These are phyloP conservation scores for Camelina laxa DNA, from an alignment of 345 rosid species.

Conservation along the genomic window DNA sequence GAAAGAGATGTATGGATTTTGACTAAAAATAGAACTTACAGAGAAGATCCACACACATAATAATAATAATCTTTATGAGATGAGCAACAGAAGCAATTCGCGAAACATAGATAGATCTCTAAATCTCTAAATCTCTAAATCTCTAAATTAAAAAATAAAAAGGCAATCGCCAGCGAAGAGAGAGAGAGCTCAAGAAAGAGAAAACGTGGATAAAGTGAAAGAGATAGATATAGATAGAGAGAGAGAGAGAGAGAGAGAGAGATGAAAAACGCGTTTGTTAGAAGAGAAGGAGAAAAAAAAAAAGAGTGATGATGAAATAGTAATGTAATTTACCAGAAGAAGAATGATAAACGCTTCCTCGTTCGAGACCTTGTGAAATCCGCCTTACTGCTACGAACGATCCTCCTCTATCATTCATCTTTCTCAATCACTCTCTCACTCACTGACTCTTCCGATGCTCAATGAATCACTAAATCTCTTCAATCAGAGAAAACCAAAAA, in stretches of 20 bases:
- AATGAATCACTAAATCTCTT: background rate
- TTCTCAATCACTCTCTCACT: conserved; percentile 36
- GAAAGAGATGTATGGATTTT: background rate
- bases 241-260: conserved; percentile 12
- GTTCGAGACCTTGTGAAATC: conserved; percentile 88
- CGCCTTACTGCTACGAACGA: conserved; percentile 99
- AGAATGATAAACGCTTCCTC: conserved; percentile 84
- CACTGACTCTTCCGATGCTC: conserved; percentile 9
- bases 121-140: conserved; percentile 45
- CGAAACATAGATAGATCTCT: conserved; percentile 37
- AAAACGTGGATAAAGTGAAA: conserved; percentile 21
- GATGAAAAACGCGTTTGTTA: conserved; percentile 37
- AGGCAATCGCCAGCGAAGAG: conserved; percentile 18
- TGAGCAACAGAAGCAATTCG: conserved; percentile 41
- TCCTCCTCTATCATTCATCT: conserved; percentile 95
- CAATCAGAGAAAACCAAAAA: conserved; percentile 32
- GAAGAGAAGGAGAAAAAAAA: background rate
- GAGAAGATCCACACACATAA: conserved; percentile 60
- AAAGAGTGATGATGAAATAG: background rate
- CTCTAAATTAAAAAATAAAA: conserved; percentile 16
- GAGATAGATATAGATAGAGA: conserved; percentile 21
- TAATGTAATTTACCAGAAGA: conserved; percentile 61
- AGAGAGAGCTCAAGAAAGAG: background rate
- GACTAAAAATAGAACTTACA: conserved; percentile 52
- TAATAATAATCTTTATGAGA: conserved; percentile 5